Conservation (phyloP, 2,329 filamentous ascomycete species). For the Trichoderma citrinoviride region DNA sequence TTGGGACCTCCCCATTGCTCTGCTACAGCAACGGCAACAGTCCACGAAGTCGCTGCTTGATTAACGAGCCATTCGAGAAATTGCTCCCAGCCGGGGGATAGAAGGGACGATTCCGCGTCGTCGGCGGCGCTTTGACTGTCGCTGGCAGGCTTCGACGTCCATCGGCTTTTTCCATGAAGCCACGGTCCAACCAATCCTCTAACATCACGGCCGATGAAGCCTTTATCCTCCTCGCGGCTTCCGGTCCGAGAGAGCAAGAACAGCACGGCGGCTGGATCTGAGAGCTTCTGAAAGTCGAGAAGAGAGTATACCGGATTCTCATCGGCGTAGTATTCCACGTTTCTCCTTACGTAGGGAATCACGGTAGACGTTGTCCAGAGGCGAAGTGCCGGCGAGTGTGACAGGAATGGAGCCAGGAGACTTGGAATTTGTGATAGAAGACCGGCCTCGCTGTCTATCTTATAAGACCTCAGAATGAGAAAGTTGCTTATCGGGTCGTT, state of each 20-base stretch:
- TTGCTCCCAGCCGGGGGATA: constrained; percentile 65
- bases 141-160: constrained; percentile 35
- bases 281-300: constrained; percentile 60
- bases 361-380: constrained; percentile 68
- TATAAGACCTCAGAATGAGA: constrained; percentile 64
- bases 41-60: constrained; percentile 60
- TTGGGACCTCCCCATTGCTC: constrained; percentile 71
- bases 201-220: constrained; percentile 60
- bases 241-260: constrained; percentile 60
- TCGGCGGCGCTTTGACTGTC: constrained; percentile 21
- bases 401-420: constrained; percentile 67
- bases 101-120: constrained; percentile 30
- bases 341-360: constrained; percentile 66
- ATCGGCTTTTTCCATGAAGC: constrained; percentile 64
- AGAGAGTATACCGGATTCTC: constrained; percentile 51
- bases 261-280: constrained; percentile 57
- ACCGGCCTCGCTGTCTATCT: constrained; percentile 70
- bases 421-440: constrained; percentile 64
- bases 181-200: constrained; percentile 69
- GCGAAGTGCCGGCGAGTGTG: constrained; percentile 58
- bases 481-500: constrained; percentile 61
- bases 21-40: constrained; percentile 59
- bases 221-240: constrained; percentile 37
- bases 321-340: constrained; percentile 66
- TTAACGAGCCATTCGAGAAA: constrained; percentile 65